A percentile compares a stretch with the other conserved stretches of the same genome.
Evolutionary conservation across 2,329 filamentous ascomycete genomes (phyloP).

Genomic region (Aschersonia sp.): DNA sequence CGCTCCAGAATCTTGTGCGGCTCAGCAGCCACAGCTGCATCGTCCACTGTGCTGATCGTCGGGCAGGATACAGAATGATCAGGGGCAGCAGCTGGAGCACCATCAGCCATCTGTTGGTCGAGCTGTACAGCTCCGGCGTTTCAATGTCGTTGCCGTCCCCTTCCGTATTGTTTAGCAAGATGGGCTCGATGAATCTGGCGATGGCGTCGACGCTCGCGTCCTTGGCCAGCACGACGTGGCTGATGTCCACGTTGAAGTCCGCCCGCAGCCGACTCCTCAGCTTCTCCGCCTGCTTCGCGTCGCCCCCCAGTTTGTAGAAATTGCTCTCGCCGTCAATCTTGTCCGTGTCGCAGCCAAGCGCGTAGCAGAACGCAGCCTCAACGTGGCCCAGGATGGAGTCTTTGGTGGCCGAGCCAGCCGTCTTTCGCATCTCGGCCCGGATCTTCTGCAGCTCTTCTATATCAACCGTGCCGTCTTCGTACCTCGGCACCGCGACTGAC

Average conservation of each 20-base stretch:
- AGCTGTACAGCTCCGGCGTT: slow-evolving; percentile 28
- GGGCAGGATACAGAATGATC: slow-evolving; percentile 32
- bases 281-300: slow-evolving; percentile 28
- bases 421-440: slow-evolving; percentile 9
- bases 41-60: slow-evolving; percentile 35
- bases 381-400: slow-evolving; percentile 17
- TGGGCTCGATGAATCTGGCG: slow-evolving; percentile 18
- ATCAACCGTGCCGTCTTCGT: slow-evolving; percentile 5
- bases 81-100: slow-evolving; percentile 35
- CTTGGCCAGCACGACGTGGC: slow-evolving; percentile 35
- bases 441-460: slow-evolving; percentile 16
- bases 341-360: slow-evolving; percentile 24
- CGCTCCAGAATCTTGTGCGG: slow-evolving; percentile 22
- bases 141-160: slow-evolving; percentile 12
- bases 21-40: slow-evolving; percentile 32
- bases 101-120: slow-evolving; percentile 33
- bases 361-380: slow-evolving; percentile 22
- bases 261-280: slow-evolving; percentile 20
- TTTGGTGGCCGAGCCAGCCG: slow-evolving; percentile 3
- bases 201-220: slow-evolving; percentile 27
- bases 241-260: slow-evolving; percentile 31
- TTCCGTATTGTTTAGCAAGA: slow-evolving; percentile 1
- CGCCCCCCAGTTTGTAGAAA: slow-evolving; percentile 33
- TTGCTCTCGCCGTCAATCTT: slow-evolving; percentile 15
- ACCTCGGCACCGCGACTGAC: not conserved